Evolutionary conservation across 2,329 filamentous ascomycete genomes (phyloP).

Genomic region (Sodiomyces alkalinus): DNA sequence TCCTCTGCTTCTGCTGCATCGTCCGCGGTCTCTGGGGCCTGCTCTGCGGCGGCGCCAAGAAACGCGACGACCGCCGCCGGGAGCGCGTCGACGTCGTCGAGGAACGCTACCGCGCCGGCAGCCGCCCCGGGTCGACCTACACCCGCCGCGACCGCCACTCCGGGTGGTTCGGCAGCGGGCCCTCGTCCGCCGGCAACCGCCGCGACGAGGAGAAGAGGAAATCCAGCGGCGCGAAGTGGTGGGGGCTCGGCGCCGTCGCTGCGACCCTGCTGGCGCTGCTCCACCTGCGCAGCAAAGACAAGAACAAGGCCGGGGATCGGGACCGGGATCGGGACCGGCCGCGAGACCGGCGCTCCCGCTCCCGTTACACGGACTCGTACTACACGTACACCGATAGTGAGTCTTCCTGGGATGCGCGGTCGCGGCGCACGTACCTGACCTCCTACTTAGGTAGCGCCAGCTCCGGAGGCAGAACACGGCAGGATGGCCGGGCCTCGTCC

Average conservation of each 20-base stretch:
- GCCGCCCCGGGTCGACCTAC: conserved; percentile 23
- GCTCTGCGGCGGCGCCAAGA: conserved; percentile 44
- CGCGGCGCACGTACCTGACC: conserved; percentile 7
- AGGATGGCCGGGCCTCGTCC: conserved; percentile 9
- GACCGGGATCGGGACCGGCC: too few relatives aligned
- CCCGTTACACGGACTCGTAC: conserved; percentile 35
- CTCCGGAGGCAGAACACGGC: conserved; percentile 24
- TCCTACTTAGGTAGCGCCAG: conserved; percentile 26
- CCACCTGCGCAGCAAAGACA: conserved; percentile 30
- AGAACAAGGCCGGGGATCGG: conserved; percentile 32
- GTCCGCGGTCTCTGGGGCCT: conserved; percentile 46
- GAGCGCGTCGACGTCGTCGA: conserved; percentile 47
- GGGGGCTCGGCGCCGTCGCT: conserved; percentile 35
- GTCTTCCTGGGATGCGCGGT: conserved; percentile 15
- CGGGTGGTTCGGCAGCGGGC: conserved; percentile 36
- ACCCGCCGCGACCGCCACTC: conserved; percentile 36
- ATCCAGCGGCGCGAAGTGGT: conserved; percentile 32
- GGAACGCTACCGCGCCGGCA: conserved; percentile 41
- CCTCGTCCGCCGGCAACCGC: conserved; percentile 22
- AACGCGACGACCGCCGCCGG: conserved; percentile 27
- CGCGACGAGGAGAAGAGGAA: conserved; percentile 32
- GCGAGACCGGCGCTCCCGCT: conserved; percentile 23
- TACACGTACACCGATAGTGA: conserved; percentile 40
- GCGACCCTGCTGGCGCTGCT: conserved; percentile 38
- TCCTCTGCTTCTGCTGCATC: conserved; percentile 64